Evolutionary conservation across 1,139 yeast genomes (phyloP), one percentile per base, ranked within the genome.

Genomic region (Blastobotrys buckinghamii): DNA sequence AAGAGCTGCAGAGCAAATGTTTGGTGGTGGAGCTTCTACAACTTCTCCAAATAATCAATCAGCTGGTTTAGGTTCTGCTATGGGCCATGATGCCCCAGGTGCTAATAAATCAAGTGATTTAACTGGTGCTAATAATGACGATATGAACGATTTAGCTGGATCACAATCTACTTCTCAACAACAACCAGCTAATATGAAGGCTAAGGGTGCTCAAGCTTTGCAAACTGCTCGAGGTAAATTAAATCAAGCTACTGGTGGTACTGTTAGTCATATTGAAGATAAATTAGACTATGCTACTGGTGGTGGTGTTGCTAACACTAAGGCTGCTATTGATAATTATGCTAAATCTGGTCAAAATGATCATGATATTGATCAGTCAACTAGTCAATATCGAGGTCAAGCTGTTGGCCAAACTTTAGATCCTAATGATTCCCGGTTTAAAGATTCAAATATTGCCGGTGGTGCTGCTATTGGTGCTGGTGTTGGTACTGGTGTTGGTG

Each of bases 231-330:
- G 32, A 29, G n/a, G 22, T 8, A 42, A 26, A 30, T 19, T 42
- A 12, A 39, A 42, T 19, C 32, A 33, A 15, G 6, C 22, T 22
- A 42, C 45, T 34, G 45, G 45, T 20, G 45, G 45, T 19, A 42
- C 34, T 17, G 35, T 29, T 5, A 16, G 36, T 26, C 9, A 22
- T 27, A 7, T 29, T n/a, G 44, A 40, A 22, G 24, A 30, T 22
- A 40, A 40, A 15, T 6, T 42, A 7, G 45, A 42, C 15, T 13
- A 42, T 12, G 39, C 29, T 22, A 33, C 45, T 15, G 45, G 45
- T 19, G 45, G 45, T 12, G 35, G 35, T 29, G 30, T 29, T 12
- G 12, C 32, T 29, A 29, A 29, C 9, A 29, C n/a, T 10, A 10
- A 13, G 12, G 12, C 32, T 12, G n/a, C 32, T 13, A 13, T 29